These are phyloP conservation scores for Penicillium janthinellum DNA, from an alignment of 2,329 filamentous ascomycete genomes.

Conservation along the genomic window DNA sequence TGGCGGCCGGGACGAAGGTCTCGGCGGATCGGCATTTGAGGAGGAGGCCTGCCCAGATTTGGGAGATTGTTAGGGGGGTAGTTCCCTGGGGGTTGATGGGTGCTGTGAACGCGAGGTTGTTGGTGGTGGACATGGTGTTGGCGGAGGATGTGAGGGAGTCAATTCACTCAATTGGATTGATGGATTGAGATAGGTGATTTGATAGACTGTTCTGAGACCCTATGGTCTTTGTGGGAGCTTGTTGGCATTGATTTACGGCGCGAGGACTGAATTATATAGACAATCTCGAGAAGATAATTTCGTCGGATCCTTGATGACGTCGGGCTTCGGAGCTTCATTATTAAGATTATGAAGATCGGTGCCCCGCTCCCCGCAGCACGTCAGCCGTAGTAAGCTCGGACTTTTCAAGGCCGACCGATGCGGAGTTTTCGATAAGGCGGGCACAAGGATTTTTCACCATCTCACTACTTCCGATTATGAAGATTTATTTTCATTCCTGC, in stretches of 20 bases:
- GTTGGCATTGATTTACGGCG: not conserved
- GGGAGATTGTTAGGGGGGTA: conserved; percentile 33
- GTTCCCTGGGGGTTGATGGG: conserved; percentile 40
- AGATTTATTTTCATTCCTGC: no score
- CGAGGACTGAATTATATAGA: not conserved
- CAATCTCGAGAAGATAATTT: not conserved
- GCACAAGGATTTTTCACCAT: not conserved
- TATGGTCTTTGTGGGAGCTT: no score
- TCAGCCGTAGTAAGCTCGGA: not conserved
- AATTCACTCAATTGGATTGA: not conserved
- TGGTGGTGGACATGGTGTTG: conserved; percentile 25
- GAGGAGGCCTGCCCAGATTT: conserved; percentile 41
- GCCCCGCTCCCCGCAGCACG: not conserved
- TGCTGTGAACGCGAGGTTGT: conserved; percentile 42
- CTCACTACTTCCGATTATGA: no score
- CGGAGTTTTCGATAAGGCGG: not conserved
- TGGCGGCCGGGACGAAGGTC: conserved; percentile 33
- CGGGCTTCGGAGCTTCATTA: not conserved
- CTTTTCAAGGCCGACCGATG: not conserved
- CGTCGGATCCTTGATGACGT: not conserved
- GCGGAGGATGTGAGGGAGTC: not conserved
- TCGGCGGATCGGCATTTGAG: conserved; percentile 34
- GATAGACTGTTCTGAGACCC: not conserved
- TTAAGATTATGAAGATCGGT: not conserved
- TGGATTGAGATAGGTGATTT: not conserved